Evolutionary conservation across 176 grass and related monocot species (phyloP).

Genomic region (Avena sativa): DNA sequence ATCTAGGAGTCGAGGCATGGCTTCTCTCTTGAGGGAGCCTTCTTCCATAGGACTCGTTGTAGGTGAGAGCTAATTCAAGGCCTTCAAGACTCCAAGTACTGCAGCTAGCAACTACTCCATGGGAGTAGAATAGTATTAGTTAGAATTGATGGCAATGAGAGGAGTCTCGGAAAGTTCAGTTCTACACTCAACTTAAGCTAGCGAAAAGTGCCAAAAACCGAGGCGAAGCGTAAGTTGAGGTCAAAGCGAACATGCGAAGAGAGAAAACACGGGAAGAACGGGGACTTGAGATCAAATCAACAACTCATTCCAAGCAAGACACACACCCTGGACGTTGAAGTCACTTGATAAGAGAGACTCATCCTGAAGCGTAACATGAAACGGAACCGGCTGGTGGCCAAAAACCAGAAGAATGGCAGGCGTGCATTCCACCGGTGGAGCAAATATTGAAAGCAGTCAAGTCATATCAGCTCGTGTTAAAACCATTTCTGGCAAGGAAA

Average conservation of each 20-base stretch:
- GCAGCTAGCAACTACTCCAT: background rate
- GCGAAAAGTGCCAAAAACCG: constrained; percentile 30
- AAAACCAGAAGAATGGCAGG: background rate
- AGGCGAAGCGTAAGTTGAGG: constrained; percentile 3
- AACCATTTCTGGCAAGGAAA: constrained; percentile 44
- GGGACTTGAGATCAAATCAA: constrained; percentile 33
- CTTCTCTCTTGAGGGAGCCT: constrained; percentile 46
- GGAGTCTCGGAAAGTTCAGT: constrained; percentile 27
- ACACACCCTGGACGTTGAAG: background rate
- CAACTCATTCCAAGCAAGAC: constrained; percentile 34
- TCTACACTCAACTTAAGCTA: constrained; percentile 58
- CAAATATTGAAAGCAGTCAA: constrained; percentile 4
- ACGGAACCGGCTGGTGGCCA: background rate
- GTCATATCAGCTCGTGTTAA: constrained; percentile 31
- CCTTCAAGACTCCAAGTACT: constrained; percentile 33
- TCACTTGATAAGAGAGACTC: background rate
- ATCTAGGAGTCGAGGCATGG: constrained; percentile 68
- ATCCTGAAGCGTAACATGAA: background rate
- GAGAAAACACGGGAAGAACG: background rate
- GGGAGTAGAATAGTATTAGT: background rate
- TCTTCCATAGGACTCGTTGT: constrained; percentile 64
- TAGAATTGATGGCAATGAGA: constrained; percentile 35
- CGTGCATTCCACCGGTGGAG: background rate
- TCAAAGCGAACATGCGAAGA: constrained; percentile 43
- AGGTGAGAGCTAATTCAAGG: constrained; percentile 35